These are phyloP conservation scores for Thelephora aurantiotincta DNA, from an alignment of 768 basidiomycete species.

Conservation along the genomic window DNA sequence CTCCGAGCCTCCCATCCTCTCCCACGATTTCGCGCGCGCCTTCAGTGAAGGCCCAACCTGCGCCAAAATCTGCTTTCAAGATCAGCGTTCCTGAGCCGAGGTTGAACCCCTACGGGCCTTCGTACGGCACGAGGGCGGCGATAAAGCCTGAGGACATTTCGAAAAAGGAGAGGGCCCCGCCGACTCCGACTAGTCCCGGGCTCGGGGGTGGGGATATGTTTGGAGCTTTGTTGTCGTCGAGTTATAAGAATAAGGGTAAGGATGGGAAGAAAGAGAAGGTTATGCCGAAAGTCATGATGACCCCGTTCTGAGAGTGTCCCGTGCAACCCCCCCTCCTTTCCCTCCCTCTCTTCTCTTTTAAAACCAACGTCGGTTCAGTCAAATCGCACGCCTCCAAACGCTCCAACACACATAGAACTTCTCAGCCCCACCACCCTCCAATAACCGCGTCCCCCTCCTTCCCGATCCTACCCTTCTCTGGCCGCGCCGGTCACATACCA, in stretches of 20 bases:
- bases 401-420: no score
- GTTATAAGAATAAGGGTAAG: not conserved
- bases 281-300: no score
- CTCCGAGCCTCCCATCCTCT: conserved; percentile 5
- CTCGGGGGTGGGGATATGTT: not conserved
- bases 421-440: no score
- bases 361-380: no score
- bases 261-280: no score
- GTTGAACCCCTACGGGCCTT: conserved; percentile 4
- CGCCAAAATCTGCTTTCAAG: conserved; percentile 1
- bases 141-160: not conserved
- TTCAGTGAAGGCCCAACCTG: conserved; percentile 2
- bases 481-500: no score
- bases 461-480: no score
- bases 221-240: not conserved
- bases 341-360: no score
- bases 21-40: conserved; percentile 1
- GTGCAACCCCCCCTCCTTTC: no score
- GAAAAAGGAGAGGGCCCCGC: not conserved
- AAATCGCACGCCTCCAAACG: no score
- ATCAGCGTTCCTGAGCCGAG: conserved; percentile 5
- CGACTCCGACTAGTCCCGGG: not conserved
- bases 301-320: no score
- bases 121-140: not conserved
- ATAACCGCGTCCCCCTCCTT: no score